Base-by-base conservation (phyloP, 805 yeast genomes). In the Tanozyma kutaoensis region DNA sequence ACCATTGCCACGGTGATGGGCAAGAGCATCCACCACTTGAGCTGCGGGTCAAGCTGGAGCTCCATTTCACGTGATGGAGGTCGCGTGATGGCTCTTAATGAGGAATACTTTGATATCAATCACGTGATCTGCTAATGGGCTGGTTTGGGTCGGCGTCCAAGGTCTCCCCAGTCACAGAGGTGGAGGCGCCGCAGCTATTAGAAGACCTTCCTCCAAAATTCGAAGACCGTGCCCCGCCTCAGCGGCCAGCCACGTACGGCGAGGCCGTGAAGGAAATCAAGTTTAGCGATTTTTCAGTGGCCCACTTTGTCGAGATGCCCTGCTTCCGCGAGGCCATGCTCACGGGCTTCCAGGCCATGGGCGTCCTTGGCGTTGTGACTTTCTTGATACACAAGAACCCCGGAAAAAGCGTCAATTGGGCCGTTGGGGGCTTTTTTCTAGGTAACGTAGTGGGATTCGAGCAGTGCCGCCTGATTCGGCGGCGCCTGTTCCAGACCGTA, bases 1-100 rank as follows among this genome's bases (percentile, higher is more conserved):
- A 91, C 76, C 94, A 91, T 85, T 13, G 85, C 93, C 13, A 78
- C 46, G 5, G 94, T 72, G 24, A 91, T 86, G 14, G 98, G 98
- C 20, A 84, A 49, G 12, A 91, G 58, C 17, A 85, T 97, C 96
- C 97, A 88, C 40, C 73, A 68, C 46, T 79, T 76, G 34, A 91
- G 60, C 28, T 70, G 67, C 4, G 95, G 93, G 45, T 88, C 97
- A 24, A 88, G 56, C 11, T 74, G 28, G 20, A 56, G 45, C 25
- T 56, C 62, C 17, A n/a, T n/a, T n/a, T n/a, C n/a, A n/a, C n/a
- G n/a, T n/a, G n/a, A n/a, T n/a, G n/a, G n/a, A n/a, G n/a, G n/a
- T n/a, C n/a, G n/a, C n/a, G n/a, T n/a, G n/a, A n/a, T n/a, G n/a
- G n/a, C n/a, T n/a, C n/a, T n/a, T n/a, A n/a, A n/a, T n/a, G n/a